Evolutionary conservation across 768 basidiomycete genomes (phyloP), one percentile per base, ranked within the genome.

Genomic region (Cytidiella melzeri): DNA sequence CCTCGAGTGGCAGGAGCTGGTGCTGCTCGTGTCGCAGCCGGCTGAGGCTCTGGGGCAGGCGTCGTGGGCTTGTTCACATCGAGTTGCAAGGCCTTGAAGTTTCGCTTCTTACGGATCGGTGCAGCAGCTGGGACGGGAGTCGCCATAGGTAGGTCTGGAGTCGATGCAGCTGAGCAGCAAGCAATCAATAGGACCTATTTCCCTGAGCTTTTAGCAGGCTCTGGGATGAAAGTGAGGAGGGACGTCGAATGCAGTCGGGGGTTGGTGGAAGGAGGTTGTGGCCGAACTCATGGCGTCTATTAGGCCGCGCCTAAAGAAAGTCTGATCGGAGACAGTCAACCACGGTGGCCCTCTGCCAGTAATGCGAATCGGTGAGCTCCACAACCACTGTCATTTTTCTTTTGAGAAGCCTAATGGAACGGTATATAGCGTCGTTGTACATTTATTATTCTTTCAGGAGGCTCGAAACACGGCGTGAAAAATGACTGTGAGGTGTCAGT

Each of bases 101-200:
- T 93, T 54, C 91, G 83, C 67, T 93, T 93, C 76, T 91, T 90
- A 68, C 90, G 85, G 54, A 90, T 79, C 47, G 84, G 60, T n/a
- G 54, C 58, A 19, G 40, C 51, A 1, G 55, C 49, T 20, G 56
- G 54, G 15, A 55, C 43, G 30, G 54, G 52, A 24, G 57, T 41
- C 28, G 47, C 30, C 30, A 34, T 34, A 34, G 30, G 7, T 15
- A 15, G 15, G 15, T 34, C 15, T 15, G 7, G 9, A 34, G 30
- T 34, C 7, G 9, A 34, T n/a, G n/a, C n/a, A 34, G 30, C 30
- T 34, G 30, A 15, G 30, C 15, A 15, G 9, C 15, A 34, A 7
- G 9, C 9, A 34, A 34, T 15, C 30, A 7, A 34, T 7, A 34
- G 30, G 30, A 34, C 15, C 7, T 34, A 7, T 15, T 15, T 34